phyloP scores from a whole-genome alignment of 306 rosid genomes.

The Glycyrrhiza uralensis region DNA sequence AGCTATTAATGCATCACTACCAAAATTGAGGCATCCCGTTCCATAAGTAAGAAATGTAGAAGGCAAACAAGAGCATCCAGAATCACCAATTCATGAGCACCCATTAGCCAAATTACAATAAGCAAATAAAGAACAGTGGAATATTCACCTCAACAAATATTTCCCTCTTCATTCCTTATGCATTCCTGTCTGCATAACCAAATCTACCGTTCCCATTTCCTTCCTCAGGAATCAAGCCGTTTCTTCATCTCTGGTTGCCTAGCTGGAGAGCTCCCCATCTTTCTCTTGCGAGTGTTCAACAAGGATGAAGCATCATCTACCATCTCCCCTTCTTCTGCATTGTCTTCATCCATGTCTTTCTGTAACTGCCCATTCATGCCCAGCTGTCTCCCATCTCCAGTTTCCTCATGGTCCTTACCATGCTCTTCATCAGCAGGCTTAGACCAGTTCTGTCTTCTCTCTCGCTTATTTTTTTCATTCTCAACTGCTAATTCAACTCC shows the following conservation, averaged over 20 bases:
- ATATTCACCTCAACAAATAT: constrained; percentile 24
- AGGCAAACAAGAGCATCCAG: constrained; percentile 31
- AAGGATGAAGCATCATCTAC: constrained; percentile 54
- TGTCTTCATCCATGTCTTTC: constrained; percentile 40
- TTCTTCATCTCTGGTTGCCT: constrained; percentile 44
- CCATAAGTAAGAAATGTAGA: constrained; percentile 28
- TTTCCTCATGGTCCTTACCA: constrained; percentile 38
- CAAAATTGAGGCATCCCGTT: constrained; percentile 37
- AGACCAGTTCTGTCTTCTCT: constrained; percentile 59
- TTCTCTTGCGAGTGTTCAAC: constrained; percentile 64
- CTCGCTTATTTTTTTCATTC: constrained; percentile 67
- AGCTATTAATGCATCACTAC: constrained; percentile 30
- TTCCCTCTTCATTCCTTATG: constrained; percentile 49
- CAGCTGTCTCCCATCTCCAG: constrained; percentile 35
- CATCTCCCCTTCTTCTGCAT: constrained; percentile 80
- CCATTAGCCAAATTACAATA: constrained; percentile 22
- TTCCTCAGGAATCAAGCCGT: constrained; percentile 43
- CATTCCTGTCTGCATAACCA: constrained; percentile 44
- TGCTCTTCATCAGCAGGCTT: constrained; percentile 46
- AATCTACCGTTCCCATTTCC: constrained; percentile 27
- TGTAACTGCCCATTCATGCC: constrained; percentile 29
- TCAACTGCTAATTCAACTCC: constrained; percentile 83
- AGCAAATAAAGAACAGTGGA: constrained; percentile 24
- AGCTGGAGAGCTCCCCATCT: constrained; percentile 51
- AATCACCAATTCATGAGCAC: constrained; percentile 28